phyloP scores from a whole-genome alignment of 2,329 filamentous ascomycete genomes.

The Nigrospora osmanthi region DNA sequence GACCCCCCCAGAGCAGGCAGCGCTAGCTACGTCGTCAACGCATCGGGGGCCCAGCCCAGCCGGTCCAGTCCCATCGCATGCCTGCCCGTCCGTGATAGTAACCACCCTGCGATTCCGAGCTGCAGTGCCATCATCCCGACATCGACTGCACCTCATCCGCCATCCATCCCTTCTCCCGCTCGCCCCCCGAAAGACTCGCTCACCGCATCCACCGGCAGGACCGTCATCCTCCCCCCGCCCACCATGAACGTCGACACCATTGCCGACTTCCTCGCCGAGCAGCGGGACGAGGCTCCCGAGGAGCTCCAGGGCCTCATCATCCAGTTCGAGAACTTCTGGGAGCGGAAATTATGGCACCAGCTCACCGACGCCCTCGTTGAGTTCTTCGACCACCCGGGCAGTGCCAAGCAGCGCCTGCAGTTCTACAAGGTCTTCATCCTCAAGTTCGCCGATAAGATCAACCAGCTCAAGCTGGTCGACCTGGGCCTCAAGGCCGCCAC shows the following conservation, averaged over 20 bases:
- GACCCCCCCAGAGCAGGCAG: too few species aligned
- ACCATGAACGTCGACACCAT: conserved; percentile 81
- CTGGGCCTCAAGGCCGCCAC: conserved; percentile 80
- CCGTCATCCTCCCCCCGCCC: conserved; percentile 4
- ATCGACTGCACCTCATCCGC: background rate
- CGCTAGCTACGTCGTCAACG: too few species aligned
- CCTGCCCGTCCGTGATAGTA: background rate
- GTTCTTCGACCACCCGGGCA: conserved; percentile 79
- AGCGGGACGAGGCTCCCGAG: conserved; percentile 80
- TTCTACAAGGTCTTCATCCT: conserved; percentile 94
- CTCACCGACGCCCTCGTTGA: conserved; percentile 82
- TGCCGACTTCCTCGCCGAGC: conserved; percentile 82
- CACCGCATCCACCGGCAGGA: conserved; percentile 6
- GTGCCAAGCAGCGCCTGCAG: conserved; percentile 73
- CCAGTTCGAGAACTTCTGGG: conserved; percentile 93
- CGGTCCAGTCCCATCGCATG: background rate
- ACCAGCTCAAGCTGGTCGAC: conserved; percentile 93
- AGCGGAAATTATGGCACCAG: conserved; percentile 98
- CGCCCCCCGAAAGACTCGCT: too few species aligned
- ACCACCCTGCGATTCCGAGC: background rate
- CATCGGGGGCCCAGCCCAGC: too few species aligned
- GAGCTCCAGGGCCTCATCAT: conserved; percentile 84
- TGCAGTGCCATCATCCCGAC: background rate
- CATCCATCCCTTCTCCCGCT: too few species aligned
- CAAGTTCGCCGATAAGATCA: conserved; percentile 97